phyloP scores from a whole-genome alignment of 768 basidiomycete species.

The Xanthoconium purpureum region DNA sequence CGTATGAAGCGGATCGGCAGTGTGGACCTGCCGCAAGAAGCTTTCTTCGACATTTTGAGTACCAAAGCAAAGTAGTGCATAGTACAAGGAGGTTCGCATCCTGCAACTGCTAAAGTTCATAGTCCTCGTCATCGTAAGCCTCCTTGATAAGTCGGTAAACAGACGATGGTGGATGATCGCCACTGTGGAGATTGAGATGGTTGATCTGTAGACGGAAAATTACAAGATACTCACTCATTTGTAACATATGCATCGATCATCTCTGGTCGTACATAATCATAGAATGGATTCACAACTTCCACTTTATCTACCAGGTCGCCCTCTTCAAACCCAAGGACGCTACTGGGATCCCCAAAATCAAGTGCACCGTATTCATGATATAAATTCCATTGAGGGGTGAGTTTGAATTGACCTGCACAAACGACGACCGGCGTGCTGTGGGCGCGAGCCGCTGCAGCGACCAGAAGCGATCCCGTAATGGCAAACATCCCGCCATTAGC shows the following conservation, averaged over 20 bases:
- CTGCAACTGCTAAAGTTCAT: slow-evolving; percentile 47
- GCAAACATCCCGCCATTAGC: slow-evolving; percentile 97
- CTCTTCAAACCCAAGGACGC: slow-evolving; percentile 70
- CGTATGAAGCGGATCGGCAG: slow-evolving; percentile 84
- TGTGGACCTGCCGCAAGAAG: slow-evolving; percentile 91
- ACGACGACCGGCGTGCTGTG: slow-evolving; percentile 93
- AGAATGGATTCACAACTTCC: slow-evolving; percentile 94
- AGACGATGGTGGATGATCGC: slow-evolving; percentile 94
- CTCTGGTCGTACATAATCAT: slow-evolving; percentile 92
- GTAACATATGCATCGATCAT: slow-evolving; percentile 92
- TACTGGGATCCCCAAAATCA: slow-evolving; percentile 72
- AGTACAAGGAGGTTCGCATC: background rate
- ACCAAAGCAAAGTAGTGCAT: slow-evolving; percentile 40
- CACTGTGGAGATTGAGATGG: slow-evolving; percentile 45
- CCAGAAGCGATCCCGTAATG: slow-evolving; percentile 78
- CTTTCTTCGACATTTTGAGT: slow-evolving; percentile 88
- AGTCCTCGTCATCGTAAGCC: slow-evolving; percentile 93
- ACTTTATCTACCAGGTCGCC: slow-evolving; percentile 80
- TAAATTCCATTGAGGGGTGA: slow-evolving; percentile 87
- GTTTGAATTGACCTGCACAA: slow-evolving; percentile 93
- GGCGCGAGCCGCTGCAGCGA: slow-evolving; percentile 81
- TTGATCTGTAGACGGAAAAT: slow-evolving; percentile 4
- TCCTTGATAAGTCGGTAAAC: slow-evolving; percentile 91
- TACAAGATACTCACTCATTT: slow-evolving; percentile 74
- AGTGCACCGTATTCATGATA: slow-evolving; percentile 83